These are phyloP conservation scores for Corymbia calophylla DNA, from an alignment of 441 rosid genomes.

Conservation along the genomic window DNA sequence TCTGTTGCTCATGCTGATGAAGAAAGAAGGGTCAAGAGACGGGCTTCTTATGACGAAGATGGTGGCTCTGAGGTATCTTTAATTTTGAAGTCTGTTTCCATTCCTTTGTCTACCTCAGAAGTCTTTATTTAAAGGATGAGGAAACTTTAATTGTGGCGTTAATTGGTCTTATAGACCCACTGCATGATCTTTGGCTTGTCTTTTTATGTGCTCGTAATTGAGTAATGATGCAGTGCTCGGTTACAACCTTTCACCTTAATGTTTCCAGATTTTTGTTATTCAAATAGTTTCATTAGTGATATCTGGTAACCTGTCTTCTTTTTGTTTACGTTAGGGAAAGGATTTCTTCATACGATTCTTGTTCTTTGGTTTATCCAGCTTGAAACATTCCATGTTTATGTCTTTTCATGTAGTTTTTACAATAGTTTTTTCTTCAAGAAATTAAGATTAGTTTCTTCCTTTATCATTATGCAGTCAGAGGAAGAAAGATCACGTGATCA, in stretches of 20 bases:
- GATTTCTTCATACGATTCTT: background rate
- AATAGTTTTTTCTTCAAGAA: background rate
- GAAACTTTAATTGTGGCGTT: background rate
- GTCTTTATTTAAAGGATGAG: background rate
- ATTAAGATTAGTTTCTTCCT: background rate
- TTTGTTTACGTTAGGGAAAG: background rate
- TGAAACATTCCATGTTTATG: background rate
- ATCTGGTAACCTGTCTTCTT: background rate
- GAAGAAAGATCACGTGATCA: conserved; percentile 92
- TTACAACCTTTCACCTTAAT: background rate
- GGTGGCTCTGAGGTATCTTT: conserved; percentile 78
- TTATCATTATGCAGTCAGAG: conserved; percentile 50
- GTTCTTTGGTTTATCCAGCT: background rate
- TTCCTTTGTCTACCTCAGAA: background rate
- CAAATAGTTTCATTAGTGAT: background rate
- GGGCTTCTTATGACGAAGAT: conserved; percentile 46
- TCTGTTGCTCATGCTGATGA: conserved; percentile 32
- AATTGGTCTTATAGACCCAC: background rate
- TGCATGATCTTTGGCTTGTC: background rate
- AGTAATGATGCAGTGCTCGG: background rate
- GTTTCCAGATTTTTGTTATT: background rate
- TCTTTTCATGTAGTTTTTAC: background rate
- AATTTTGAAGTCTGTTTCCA: background rate
- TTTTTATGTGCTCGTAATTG: background rate
- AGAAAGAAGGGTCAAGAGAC: conserved; percentile 47